Evolutionary conservation across 306 rosid genomes (phyloP), one percentile per base, ranked within the genome.

Genomic region (Geum urbanum): DNA sequence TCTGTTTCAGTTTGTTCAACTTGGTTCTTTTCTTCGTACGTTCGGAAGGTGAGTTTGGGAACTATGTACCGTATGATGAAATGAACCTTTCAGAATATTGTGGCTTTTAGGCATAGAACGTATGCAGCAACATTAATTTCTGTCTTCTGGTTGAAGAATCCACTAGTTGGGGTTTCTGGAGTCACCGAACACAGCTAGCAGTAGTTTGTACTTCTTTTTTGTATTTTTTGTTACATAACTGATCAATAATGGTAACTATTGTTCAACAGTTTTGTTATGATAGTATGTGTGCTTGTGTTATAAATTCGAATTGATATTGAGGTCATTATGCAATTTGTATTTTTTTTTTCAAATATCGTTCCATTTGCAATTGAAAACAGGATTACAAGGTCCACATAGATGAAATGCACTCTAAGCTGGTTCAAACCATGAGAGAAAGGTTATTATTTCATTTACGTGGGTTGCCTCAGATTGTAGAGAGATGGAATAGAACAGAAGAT

Each of bases 401-500:
- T 82, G 99, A 95, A 86, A 95, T 95, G 82, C 99, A 95, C 78
- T 78, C 92, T 48, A 91, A 95, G 77, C 86, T 95, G 74, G 97
- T 95, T 85, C 99, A 95, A 84, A 95, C 91, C 81, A 95, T 95
- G 99, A 88, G 97, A 72, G 99, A 95, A 76, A 87, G 99, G 82
- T 82, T 95, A 82, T 81, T 89, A 66, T 92, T 89, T 66, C 97
- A 91, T 86, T 72, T 95, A 40, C 96, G 99, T 35, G 87, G 92
- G 73, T 79, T 95, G 84, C 95, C 97, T 66, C 96, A 91, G 77
- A 89, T 95, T 76, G 96, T 95, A 70, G 99, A 95, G 87, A 76
- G 92, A 73, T 95, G 99, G 99, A 95, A 89, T 79, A 95, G 95
- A 80, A 86, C 92, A 64, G 96, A 87, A 82, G 97, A 89, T 66